Conservation (phyloP, 768 basidiomycete species). For the Psilocybe cubensis region DNA sequence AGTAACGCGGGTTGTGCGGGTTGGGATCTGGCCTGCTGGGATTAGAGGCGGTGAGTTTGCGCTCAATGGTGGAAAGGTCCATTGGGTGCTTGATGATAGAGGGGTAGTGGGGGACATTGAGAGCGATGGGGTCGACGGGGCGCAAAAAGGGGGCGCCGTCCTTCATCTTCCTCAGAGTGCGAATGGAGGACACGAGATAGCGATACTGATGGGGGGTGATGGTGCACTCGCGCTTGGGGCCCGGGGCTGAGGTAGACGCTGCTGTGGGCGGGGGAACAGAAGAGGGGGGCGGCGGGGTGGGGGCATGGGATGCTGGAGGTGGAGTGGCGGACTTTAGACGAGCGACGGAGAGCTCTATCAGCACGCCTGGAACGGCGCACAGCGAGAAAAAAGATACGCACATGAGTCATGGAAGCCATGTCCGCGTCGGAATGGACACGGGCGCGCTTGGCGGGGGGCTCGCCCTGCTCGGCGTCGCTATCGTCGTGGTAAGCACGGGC, state of each 20-base stretch:
- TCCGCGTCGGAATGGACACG: slow-evolving; percentile 78
- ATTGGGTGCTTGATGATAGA: slow-evolving; percentile 88
- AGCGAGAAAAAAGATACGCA: slow-evolving; percentile 51
- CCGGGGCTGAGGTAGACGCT: slow-evolving; percentile 18
- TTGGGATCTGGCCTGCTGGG: slow-evolving; percentile 76
- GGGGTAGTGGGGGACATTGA: slow-evolving; percentile 88
- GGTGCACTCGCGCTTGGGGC: slow-evolving; percentile 35
- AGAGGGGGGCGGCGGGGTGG: slow-evolving; percentile 31
- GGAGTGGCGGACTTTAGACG: slow-evolving; percentile 73
- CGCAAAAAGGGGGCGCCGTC: slow-evolving; percentile 80
- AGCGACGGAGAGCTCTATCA: slow-evolving; percentile 44
- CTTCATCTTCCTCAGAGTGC: slow-evolving; percentile 84
- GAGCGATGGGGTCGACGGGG: slow-evolving; percentile 87
- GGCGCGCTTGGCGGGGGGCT: slow-evolving; percentile 84
- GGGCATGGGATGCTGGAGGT: slow-evolving; percentile 62
- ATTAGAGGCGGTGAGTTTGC: slow-evolving; percentile 82
- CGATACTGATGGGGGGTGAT: slow-evolving; percentile 76
- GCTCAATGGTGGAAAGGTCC: slow-evolving; percentile 93
- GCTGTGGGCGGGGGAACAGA: slow-evolving; percentile 23
- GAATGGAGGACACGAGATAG: slow-evolving; percentile 77
- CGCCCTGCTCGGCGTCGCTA: slow-evolving; percentile 66
- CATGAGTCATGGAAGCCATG: slow-evolving; percentile 73
- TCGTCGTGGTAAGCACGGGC: slow-evolving; percentile 35
- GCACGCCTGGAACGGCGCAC: slow-evolving; percentile 58
- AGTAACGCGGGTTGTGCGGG: slow-evolving; percentile 74